phyloP scores from a whole-genome alignment of 2,329 filamentous ascomycete species.

The Tolypocladium ophioglossoides region DNA sequence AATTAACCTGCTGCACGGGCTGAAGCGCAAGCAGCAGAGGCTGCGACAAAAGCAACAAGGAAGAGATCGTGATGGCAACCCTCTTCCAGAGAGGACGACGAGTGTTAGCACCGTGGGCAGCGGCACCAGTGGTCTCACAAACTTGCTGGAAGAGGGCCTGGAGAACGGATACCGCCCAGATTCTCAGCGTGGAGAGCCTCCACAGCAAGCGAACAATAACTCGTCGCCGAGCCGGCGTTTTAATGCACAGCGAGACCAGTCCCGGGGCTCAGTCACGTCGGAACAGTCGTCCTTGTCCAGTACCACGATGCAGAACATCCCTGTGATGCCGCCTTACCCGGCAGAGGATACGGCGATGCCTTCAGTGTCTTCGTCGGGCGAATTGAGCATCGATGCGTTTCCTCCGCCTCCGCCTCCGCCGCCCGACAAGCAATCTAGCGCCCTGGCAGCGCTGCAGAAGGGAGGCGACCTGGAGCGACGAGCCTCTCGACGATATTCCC shows the following conservation, averaged over 20 bases:
- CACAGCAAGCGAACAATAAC: slow-evolving; percentile 17
- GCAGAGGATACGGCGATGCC: slow-evolving; percentile 44
- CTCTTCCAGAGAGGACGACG: slow-evolving; percentile 37
- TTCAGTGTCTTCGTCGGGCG: slow-evolving; percentile 24
- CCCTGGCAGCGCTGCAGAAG: slow-evolving; percentile 79
- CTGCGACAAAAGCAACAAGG: slow-evolving; percentile 53
- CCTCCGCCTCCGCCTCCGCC: slow-evolving; percentile 61
- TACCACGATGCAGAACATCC: slow-evolving; percentile 63
- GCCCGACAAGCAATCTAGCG: slow-evolving; percentile 71
- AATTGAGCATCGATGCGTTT: slow-evolving; percentile 53
- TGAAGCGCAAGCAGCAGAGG: slow-evolving; percentile 95
- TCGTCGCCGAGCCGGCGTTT: slow-evolving; percentile 38
- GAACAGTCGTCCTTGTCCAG: slow-evolving; percentile 63
- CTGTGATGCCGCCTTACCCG: slow-evolving; percentile 63
- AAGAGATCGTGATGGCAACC: slow-evolving; percentile 39
- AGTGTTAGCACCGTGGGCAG: slow-evolving; percentile 51
- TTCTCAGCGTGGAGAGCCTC: slow-evolving; percentile 18
- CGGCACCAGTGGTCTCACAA: slow-evolving; percentile 43
- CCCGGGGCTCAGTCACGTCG: slow-evolving; percentile 37
- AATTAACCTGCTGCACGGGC: slow-evolving; percentile 87
- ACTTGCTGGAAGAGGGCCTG: slow-evolving; percentile 48
- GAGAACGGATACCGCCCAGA: slow-evolving; percentile 39
- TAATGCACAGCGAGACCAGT: slow-evolving; percentile 38
- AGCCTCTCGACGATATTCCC: slow-evolving; percentile 86
- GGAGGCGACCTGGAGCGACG: slow-evolving; percentile 86